Evolutionary conservation across 169 alveolate species (phyloP), one percentile per base, ranked within the genome.

Genomic region (Cryptosporidium canis): DNA sequence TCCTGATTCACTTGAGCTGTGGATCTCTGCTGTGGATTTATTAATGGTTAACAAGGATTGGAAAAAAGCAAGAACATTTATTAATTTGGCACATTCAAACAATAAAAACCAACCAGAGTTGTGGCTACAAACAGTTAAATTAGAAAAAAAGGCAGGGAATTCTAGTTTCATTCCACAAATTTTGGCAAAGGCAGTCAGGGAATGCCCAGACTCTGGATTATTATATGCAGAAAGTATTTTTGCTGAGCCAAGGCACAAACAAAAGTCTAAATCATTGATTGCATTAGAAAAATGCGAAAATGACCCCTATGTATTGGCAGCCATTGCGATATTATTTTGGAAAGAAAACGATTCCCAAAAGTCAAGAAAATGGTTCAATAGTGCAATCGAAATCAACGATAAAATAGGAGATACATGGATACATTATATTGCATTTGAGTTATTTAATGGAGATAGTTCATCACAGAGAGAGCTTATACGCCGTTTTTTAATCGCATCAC

Each of bases 401-500:
- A 87, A 95, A 58, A 83, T 96, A 51, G 99, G 99, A 18, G 98
- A 96, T 83, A 95, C 98, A 11, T 98, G 99, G 99, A 98, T 98
- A 9, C 95, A 97, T 35, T 95, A 92, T 45, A 90, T 96, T 61
- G 97, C 97, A 27, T 96, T 96, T 71, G 99, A 97, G 83, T 92
- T 96, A 65, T 97, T 95, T 64, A 82, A 92, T 44, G 98, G 97
- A 35, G 63, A 77, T 27, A 11, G 11, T 51, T 83, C 68, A 12
- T 37, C 67, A 4, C 83, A 83, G 44, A 65, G 39, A 44, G 83
- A 61, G 18, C 44, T 31, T 58, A n/a, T 58, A 27, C 41, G 29
- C 24, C 12, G 18, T 4, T 77, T 55, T 41, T 9, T 56, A 39
- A 33, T 29, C 14, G 51, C 87, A 37, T 29, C 47, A 31, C 87